Base-by-base conservation (phyloP, 1,284 basidiomycete genomes). In the Sanguinoderma infundibulare region DNA sequence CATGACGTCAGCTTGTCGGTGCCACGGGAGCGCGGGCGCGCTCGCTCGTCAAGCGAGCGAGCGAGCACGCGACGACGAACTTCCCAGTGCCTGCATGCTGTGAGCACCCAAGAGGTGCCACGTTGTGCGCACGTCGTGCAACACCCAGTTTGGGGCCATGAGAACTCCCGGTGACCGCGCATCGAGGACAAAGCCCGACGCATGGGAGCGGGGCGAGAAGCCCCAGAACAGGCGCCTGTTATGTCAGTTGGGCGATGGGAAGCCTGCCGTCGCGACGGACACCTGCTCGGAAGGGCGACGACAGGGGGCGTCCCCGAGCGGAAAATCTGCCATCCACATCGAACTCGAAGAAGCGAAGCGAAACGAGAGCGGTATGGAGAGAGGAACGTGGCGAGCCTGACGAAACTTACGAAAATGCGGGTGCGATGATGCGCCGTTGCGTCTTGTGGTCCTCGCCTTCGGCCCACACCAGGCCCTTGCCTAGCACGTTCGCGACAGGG, bases 401-500 rank as follows among this genome's bases (percentile, higher is more conserved):
- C 17, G 32, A 70, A n/a, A n/a, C 69, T 64, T 53, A 70, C 69
- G 69, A 67, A 65, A 76, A 76, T n/a, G 74, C 74, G 15, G 73
- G 70, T 24, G 68, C 68, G 59, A 76, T 67, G 40, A 73, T 64
- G 55, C 69, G 73, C 56, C 74, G 70, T 57, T 74, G 73, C 44
- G 69, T 66, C 63, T 66, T 71, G 67, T 75, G 74, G 47, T 67
- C 63, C 24, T 72, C 69, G 49, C 74, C 74, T 64, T 76, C 72
- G 8, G 70, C 72, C 67, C 68, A 72, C 5, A 69, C 63, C 40
- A 76, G 50, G n/a, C 75, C 72, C 22, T 67, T 62, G 42, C 75
- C 75, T 10, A 72, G 49, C 9, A 69, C 63, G 61, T 69, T 70
- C 49, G 67, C 67, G 14, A 68, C 67, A 12, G 67, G 67, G n/a